Percentiles rank a stretch among this genome's conserved stretches.
Evolutionary conservation across 371 early-diverging fungal species (phyloP).

Genomic region (Coemansia sp.): DNA sequence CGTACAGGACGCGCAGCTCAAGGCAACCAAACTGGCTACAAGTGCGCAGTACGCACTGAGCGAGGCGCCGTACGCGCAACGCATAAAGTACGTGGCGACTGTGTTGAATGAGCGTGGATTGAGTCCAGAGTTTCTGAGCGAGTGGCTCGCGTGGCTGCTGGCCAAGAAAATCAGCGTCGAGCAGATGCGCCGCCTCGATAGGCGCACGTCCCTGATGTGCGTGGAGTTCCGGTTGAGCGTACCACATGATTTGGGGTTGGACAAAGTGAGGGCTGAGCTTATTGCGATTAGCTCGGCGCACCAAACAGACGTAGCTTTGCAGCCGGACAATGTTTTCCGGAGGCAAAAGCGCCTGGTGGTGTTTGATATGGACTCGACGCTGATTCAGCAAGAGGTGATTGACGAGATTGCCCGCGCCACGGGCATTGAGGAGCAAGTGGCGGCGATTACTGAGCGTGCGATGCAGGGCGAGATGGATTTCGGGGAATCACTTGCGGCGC

Average conservation of each 20-base stretch:
- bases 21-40: slow-evolving; percentile 58
- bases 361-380: slow-evolving; percentile 98
- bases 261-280: slow-evolving; percentile 63
- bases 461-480: slow-evolving; percentile 97
- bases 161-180: slow-evolving; percentile 71
- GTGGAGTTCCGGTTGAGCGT: slow-evolving; percentile 79
- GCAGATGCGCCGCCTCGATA: slow-evolving; percentile 71
- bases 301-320: slow-evolving; percentile 83
- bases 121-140: slow-evolving; percentile 66
- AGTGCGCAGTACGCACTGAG: slow-evolving; percentile 54
- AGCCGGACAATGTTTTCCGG: slow-evolving; percentile 83
- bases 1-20: slow-evolving; percentile 63
- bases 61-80: slow-evolving; percentile 80
- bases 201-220: slow-evolving; percentile 61
- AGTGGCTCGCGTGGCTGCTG: slow-evolving; percentile 71
- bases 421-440: slow-evolving; percentile 88
- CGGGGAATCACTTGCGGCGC: slow-evolving; percentile 81
- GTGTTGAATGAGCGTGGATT: slow-evolving; percentile 77
- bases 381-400: slow-evolving; percentile 97
- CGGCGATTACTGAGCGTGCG: slow-evolving; percentile 93
- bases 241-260: slow-evolving; percentile 62
- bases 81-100: slow-evolving; percentile 79
- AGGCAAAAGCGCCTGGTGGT: slow-evolving; percentile 90
- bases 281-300: slow-evolving; percentile 67
- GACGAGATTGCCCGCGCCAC: slow-evolving; percentile 93